These are phyloP conservation scores for Penicillium nucicola DNA, from an alignment of 495 filamentous ascomycete genomes.

Conservation along the genomic window DNA sequence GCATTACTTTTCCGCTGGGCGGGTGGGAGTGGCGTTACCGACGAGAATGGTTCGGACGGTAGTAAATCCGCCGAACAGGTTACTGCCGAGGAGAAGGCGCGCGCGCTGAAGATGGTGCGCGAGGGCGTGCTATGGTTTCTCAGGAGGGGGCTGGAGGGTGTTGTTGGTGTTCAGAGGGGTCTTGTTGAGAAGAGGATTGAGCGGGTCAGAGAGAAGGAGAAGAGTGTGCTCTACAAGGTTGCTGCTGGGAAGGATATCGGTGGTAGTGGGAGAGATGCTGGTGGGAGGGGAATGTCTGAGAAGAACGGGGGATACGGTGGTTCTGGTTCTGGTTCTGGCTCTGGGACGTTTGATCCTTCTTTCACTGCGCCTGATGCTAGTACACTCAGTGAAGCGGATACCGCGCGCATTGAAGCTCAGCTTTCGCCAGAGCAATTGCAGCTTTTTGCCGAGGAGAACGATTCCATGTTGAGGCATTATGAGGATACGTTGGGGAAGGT, in stretches of 20 bases:
- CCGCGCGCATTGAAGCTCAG: constrained; percentile 53
- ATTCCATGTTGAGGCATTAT: constrained; percentile 86
- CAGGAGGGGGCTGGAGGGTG: constrained; percentile 67
- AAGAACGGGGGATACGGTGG: too few relatives aligned
- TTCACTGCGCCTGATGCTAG: constrained; percentile 16
- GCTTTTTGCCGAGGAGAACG: constrained; percentile 91
- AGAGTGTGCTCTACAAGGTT: constrained; percentile 74
- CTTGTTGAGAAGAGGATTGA: constrained; percentile 91
- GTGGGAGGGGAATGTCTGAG: constrained; percentile 9
- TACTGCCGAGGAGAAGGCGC: constrained; percentile 63
- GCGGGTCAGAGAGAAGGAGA: constrained; percentile 83
- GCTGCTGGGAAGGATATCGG: constrained; percentile 5
- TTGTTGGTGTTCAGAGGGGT: constrained; percentile 68
- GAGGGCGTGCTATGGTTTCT: constrained; percentile 84
- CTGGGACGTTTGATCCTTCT: not conserved
- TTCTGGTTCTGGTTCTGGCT: too few relatives aligned
- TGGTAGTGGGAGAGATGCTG: constrained; percentile 1
- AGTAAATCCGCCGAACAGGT: constrained; percentile 61
- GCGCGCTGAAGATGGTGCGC: constrained; percentile 58
- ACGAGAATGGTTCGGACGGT: constrained; percentile 14
- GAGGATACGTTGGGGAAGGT: constrained; percentile 91
- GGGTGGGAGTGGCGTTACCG: constrained; percentile 44
- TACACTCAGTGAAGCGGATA: constrained; percentile 39
- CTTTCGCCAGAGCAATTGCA: constrained; percentile 82
- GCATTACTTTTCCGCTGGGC: constrained; percentile 62